A percentile compares a stretch with the other conserved stretches of the same genome.
These are phyloP conservation scores for Chaetoceros muelleri DNA, from an alignment of 108 stramenopile genomes.

Conservation along the genomic window DNA sequence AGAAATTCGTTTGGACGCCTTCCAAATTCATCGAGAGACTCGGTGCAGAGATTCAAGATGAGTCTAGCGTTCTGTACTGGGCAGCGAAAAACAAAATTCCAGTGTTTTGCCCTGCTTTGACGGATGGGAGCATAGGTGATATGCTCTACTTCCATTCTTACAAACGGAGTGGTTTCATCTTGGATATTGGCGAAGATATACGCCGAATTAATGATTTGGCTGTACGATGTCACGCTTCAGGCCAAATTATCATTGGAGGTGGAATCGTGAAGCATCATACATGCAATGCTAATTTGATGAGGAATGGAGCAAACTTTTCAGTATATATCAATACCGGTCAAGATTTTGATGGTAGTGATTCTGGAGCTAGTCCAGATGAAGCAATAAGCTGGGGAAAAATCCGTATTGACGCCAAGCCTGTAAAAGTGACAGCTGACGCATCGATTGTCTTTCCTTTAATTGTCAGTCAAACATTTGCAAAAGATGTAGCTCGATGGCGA, in stretches of 20 bases:
- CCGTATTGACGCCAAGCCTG: conserved; percentile 83
- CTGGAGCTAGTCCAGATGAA: conserved; percentile 95
- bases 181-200: conserved; percentile 95
- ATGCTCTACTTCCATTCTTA: conserved; percentile 99
- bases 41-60: conserved; percentile 91
- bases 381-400: conserved; percentile 99
- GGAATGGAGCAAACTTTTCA: conserved; percentile 98
- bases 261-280: conserved; percentile 98
- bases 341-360: conserved; percentile 97
- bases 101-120: conserved; percentile 97
- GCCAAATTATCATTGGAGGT: conserved; percentile 97
- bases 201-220: conserved; percentile 92
- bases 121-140: conserved; percentile 98
- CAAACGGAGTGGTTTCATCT: conserved; percentile 90
- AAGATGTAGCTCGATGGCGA: conserved; percentile 80
- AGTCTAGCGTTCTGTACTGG: conserved; percentile 95
- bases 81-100: conserved; percentile 95
- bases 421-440: conserved; percentile 95
- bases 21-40: conserved; percentile 90
- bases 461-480: conserved; percentile 96
- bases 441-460: conserved; percentile 94
- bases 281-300: conserved; percentile 99
- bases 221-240: conserved; percentile 84
- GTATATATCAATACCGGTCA: conserved; percentile 96
- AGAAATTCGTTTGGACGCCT: conserved; percentile 82